Percentiles rank a stretch among this genome's conserved stretches.
phyloP scores from a whole-genome alignment of 2,329 filamentous ascomycete species.

The Parascedosporium putredinis region DNA sequence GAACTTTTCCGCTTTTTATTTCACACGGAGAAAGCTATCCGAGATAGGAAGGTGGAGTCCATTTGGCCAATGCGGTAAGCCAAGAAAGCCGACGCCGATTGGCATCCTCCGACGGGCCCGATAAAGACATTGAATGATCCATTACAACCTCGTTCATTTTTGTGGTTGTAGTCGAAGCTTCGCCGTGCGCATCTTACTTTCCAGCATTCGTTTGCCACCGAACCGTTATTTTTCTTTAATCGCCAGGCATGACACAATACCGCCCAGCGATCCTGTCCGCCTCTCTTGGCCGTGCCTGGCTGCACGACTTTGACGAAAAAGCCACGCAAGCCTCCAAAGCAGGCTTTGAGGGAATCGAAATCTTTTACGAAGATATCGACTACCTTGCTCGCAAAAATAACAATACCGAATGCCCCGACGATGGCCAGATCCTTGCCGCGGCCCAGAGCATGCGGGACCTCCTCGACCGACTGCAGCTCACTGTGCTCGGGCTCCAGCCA shows the following conservation, averaged over 20 bases:
- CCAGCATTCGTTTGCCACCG: too few relatives aligned
- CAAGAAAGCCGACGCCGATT: background rate
- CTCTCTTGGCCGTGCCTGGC: conserved; percentile 60
- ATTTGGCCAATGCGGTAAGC: background rate
- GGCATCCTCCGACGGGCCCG: too few relatives aligned
- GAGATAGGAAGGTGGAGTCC: background rate
- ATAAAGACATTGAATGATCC: too few relatives aligned
- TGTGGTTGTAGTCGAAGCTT: background rate
- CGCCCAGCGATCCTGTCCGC: conserved; percentile 57
- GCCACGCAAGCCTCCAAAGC: conserved; percentile 59
- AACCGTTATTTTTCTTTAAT: too few relatives aligned
- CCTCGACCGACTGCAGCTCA: conserved; percentile 42
- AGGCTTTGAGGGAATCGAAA: conserved; percentile 60
- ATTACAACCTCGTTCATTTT: too few relatives aligned
- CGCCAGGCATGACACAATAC: background rate
- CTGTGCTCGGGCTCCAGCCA: conserved; percentile 60
- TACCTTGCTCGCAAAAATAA: conserved; percentile 41
- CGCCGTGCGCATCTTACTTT: background rate
- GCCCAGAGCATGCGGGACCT: conserved; percentile 46
- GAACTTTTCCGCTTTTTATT: background rate
- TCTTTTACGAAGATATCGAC: conserved; percentile 68
- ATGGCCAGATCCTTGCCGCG: conserved; percentile 38
- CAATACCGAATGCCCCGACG: conserved; percentile 25
- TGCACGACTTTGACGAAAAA: conserved; percentile 53
- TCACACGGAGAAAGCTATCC: background rate